Percentiles rank a stretch among this genome's conserved stretches.
These are phyloP conservation scores for Oryza coarctata DNA, from an alignment of 176 grass and related monocot genomes.

Conservation along the genomic window DNA sequence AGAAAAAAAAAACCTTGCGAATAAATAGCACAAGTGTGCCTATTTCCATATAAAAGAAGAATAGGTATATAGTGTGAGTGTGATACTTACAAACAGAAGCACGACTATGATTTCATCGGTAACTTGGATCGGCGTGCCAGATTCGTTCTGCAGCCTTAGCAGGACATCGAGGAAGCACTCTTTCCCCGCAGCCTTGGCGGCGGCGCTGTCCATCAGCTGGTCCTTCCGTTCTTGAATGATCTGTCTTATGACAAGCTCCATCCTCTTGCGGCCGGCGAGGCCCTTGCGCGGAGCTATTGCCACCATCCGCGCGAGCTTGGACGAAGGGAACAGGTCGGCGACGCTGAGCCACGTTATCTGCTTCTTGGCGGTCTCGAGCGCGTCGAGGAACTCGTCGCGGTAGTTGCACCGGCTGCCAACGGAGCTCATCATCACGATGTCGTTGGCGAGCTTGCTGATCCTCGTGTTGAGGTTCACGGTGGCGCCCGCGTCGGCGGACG, in stretches of 20 bases:
- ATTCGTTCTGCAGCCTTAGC: slow-evolving; percentile 14
- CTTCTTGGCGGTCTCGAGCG: not conserved
- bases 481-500: not conserved
- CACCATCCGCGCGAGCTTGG: not conserved
- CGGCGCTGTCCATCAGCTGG: not conserved
- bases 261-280: not conserved
- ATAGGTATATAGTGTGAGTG: not conserved
- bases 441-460: not conserved
- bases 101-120: not conserved
- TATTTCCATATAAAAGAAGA: not conserved
- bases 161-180: slow-evolving; percentile 3
- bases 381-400: slow-evolving; percentile 15
- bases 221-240: not conserved
- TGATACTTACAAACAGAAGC: slow-evolving; percentile 10
- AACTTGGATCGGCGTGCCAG: not conserved
- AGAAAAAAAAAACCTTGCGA: no score
- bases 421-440: slow-evolving; percentile 8
- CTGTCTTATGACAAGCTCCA: not conserved
- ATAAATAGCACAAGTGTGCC: no score
- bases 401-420: slow-evolving; percentile 30
- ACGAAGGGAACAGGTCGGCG: slow-evolving; percentile 31
- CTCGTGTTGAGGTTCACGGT: not conserved
- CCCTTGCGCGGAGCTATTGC: not conserved
- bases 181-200: not conserved
- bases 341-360: not conserved